phyloP scores from a whole-genome alignment of 2,329 filamentous ascomycete species.

The Colletotrichum agaves region DNA sequence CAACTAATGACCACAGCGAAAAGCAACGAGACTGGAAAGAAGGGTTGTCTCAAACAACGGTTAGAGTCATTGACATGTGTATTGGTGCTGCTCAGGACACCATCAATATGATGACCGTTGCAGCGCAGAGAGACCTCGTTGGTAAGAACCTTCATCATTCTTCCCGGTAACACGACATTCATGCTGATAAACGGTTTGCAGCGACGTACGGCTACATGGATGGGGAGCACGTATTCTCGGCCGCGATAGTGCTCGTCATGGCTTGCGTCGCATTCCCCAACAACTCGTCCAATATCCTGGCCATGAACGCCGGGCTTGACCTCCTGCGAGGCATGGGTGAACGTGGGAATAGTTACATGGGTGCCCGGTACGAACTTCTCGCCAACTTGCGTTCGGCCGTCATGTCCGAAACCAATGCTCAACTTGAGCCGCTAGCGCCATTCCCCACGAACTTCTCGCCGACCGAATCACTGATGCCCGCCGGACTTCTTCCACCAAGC shows the following conservation, averaged over 20 bases:
- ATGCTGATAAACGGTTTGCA: conserved; percentile 27
- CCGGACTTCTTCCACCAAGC: neutral
- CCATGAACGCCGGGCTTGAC: conserved; percentile 58
- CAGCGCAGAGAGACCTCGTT: conserved; percentile 53
- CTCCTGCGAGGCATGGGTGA: conserved; percentile 62
- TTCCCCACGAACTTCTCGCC: conserved; percentile 24
- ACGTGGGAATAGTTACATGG: conserved; percentile 62
- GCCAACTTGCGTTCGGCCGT: conserved; percentile 43
- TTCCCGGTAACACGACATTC: neutral
- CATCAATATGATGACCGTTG: conserved; percentile 41
- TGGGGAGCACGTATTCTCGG: conserved; percentile 47
- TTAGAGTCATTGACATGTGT: conserved; percentile 47
- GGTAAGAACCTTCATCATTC: conserved; percentile 46
- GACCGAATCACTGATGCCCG: conserved; percentile 14
- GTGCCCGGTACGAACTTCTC: conserved; percentile 48
- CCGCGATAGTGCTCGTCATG: conserved; percentile 48
- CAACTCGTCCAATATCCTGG: conserved; percentile 51
- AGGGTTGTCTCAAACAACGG: conserved; percentile 45
- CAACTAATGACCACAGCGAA: conserved; percentile 23
- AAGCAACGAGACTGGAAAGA: conserved; percentile 37
- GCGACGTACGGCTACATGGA: conserved; percentile 49
- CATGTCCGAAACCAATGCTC: conserved; percentile 34
- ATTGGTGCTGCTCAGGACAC: conserved; percentile 46
- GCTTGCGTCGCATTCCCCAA: conserved; percentile 57
- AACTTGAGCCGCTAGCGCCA: neutral